These are phyloP conservation scores for Gossypium anomalum DNA, from an alignment of 345 rosid species.

Conservation along the genomic window DNA sequence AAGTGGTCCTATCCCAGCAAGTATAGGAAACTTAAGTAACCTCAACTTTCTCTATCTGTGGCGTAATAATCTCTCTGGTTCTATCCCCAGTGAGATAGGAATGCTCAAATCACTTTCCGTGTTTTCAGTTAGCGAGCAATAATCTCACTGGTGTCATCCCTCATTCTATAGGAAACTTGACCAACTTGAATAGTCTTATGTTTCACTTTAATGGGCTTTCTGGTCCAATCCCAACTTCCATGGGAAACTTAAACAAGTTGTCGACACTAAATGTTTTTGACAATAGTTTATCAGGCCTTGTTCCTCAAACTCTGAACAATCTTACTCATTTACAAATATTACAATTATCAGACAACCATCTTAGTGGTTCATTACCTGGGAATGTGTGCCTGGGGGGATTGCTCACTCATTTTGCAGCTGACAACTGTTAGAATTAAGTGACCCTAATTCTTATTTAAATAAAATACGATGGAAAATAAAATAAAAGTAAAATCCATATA, in stretches of 20 bases:
- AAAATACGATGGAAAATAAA: no score
- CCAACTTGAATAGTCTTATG: background rate
- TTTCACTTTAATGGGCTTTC: no score
- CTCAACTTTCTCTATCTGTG: background rate
- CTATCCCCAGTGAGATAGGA: background rate
- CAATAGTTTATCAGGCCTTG: background rate
- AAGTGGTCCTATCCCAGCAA: background rate
- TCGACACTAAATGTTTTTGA: rapidly evolving
- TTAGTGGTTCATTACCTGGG: background rate
- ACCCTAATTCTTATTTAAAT: no score
- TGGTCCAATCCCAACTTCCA: no score
- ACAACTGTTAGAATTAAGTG: no score
- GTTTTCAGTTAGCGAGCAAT: background rate
- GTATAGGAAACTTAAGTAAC: background rate
- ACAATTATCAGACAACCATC: background rate
- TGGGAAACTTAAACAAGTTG: no score
- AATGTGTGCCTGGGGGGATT: no score
- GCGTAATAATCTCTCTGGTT: background rate
- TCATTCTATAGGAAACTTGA: background rate
- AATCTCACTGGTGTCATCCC: background rate
- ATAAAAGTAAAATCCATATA: no score
- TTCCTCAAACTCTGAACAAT: background rate
- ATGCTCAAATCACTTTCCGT: background rate
- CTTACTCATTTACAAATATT: background rate
- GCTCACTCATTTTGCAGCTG: no score